phyloP scores from a whole-genome alignment of 805 yeast species.

The Starmerella riodocensis region DNA sequence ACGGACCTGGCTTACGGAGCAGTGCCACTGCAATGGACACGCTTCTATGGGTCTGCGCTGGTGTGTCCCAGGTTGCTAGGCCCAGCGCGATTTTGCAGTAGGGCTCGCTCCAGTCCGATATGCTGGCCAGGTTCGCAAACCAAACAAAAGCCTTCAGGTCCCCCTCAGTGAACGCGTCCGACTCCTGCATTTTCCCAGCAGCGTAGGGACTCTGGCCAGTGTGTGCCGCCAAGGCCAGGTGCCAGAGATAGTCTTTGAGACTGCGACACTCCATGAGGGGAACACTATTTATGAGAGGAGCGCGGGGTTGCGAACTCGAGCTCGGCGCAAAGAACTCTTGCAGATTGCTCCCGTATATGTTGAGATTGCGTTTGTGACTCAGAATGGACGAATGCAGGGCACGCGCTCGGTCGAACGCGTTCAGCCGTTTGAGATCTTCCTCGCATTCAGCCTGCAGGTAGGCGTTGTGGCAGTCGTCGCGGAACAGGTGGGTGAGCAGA shows the following conservation, averaged over 20 bases:
- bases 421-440: background rate
- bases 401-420: background rate
- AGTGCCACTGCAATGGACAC: background rate
- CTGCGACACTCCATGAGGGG: background rate
- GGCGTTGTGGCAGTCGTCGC: background rate
- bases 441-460: background rate
- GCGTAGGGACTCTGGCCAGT: background rate
- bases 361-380: background rate
- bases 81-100: background rate
- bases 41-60: background rate
- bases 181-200: background rate
- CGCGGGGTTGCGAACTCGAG: background rate
- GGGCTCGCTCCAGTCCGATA: background rate
- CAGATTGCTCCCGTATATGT: background rate
- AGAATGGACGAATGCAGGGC: background rate
- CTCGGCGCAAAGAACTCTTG: background rate
- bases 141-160: constrained; percentile 10
- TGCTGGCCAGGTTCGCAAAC: constrained; percentile 8
- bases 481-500: background rate
- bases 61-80: constrained; percentile 2
- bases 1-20: background rate
- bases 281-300: background rate
- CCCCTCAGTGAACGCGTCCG: constrained; percentile 4
- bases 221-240: background rate
- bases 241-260: background rate